Conservation (phyloP, 2,329 filamentous ascomycete genomes). For the Rhytidhysteron rufulum region DNA sequence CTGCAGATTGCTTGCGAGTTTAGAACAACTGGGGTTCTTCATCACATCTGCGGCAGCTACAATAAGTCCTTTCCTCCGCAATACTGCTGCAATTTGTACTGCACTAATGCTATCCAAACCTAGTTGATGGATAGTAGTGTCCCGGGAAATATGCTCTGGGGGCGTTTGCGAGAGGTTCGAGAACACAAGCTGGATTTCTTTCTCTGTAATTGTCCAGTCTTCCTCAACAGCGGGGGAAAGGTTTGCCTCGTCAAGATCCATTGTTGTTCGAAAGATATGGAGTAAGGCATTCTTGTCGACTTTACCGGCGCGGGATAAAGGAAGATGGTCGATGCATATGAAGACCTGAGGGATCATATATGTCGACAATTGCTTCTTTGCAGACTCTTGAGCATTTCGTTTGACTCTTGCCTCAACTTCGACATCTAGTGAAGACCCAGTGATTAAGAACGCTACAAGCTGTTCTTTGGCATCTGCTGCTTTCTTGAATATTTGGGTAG, state of each 20-base stretch:
- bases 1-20: slow-evolving; percentile 20
- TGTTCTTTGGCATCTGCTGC: slow-evolving; percentile 25
- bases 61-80: slow-evolving; percentile 57
- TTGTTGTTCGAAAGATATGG: slow-evolving; percentile 22
- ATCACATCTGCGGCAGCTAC: slow-evolving; percentile 72
- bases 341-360: slow-evolving; percentile 39
- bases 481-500: slow-evolving; percentile 29
- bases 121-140: slow-evolving; percentile 78
- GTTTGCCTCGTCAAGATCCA: slow-evolving; percentile 3
- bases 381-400: slow-evolving; percentile 12
- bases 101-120: slow-evolving; percentile 90
- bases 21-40: slow-evolving; percentile 42
- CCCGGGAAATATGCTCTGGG: slow-evolving; percentile 48
- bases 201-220: slow-evolving; percentile 52
- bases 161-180: slow-evolving; percentile 56
- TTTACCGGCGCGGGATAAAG: slow-evolving; percentile 38
- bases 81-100: slow-evolving; percentile 65
- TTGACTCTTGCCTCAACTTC: slow-evolving; percentile 15
- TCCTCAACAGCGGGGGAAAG: slow-evolving; percentile 2
- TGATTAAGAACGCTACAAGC: slow-evolving; percentile 32
- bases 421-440: slow-evolving; percentile 1
- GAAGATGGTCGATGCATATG: slow-evolving; percentile 28
- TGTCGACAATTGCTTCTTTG: slow-evolving; percentile 22
- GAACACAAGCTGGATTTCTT: slow-evolving; percentile 53
- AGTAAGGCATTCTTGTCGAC: slow-evolving; percentile 34